Conservation (phyloP, 1,139 yeast genomes). For the Keqinozyma sinolaborantium region DNA sequence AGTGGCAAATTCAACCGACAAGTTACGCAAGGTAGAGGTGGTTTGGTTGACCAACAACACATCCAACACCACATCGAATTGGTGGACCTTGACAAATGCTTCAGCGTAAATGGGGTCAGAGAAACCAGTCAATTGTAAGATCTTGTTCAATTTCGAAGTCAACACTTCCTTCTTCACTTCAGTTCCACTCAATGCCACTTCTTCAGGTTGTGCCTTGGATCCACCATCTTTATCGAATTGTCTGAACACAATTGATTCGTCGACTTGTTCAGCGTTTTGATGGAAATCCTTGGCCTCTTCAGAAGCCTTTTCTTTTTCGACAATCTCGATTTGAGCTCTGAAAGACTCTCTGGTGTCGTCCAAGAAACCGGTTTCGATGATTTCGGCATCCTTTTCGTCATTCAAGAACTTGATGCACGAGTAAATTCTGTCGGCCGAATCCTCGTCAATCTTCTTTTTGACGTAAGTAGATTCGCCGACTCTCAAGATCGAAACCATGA, state of each 20-base stretch:
- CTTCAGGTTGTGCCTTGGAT: constrained; percentile 42
- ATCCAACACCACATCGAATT: constrained; percentile 92
- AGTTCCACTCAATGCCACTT: constrained; percentile 45
- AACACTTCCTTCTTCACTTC: constrained; percentile 53
- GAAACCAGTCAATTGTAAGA: constrained; percentile 93
- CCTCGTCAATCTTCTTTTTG: constrained; percentile 84
- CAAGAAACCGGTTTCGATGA: constrained; percentile 71
- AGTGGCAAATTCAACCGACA: constrained; percentile 94
- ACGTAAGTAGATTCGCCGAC: constrained; percentile 83
- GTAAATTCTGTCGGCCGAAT: constrained; percentile 87
- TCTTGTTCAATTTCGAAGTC: constrained; percentile 78
- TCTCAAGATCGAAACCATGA: constrained; percentile 87
- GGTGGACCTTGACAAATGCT: constrained; percentile 92
- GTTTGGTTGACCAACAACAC: constrained; percentile 95
- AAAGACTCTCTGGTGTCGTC: constrained; percentile 87
- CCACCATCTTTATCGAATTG: constrained; percentile 63
- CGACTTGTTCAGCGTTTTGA: constrained; percentile 75
- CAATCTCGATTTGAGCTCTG: constrained; percentile 55
- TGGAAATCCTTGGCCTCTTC: constrained; percentile 59
- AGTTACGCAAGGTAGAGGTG: constrained; percentile 81
- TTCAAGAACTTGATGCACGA: constrained; percentile 77
- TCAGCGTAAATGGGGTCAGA: constrained; percentile 98
- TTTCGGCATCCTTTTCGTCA: constrained; percentile 51
- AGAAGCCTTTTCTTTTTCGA: constrained; percentile 54
- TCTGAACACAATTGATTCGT: constrained; percentile 78